Base-by-base conservation (phyloP, 768 basidiomycete species). In the Leccinum variicolor region DNA sequence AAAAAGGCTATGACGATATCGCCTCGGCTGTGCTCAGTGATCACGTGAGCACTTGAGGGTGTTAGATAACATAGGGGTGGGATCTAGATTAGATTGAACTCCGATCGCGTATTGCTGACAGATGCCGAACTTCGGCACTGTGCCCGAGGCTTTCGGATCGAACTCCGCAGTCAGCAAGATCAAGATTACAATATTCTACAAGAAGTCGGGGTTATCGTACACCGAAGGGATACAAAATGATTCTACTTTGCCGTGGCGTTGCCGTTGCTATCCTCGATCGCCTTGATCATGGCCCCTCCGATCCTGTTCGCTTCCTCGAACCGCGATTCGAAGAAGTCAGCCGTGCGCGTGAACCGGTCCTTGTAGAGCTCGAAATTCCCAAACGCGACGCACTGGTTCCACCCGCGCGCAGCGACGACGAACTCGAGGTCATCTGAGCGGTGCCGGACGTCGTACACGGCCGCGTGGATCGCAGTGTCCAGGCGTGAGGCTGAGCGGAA, bases 361-460 rank as follows among this genome's bases (percentile, higher is more conserved):
- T 81, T 77, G 77, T 98, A 99, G 54, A 93, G 75, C 61, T 96
- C 92, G 72, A 98, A 97, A 73, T 81, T 87, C 13, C 93, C 93
- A 74, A 96, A 96, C 39, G 83, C 86, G 45, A 98, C 91, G 69
- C 92, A 94, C 74, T 98, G 92, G 65, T 91, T 94, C 96, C 96
- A 99, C 3, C 94, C 94, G 29, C 94, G 78, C 0, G 94, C 93
- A 0, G 94, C 95, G 23, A 98, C 77, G 21, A 94, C 88, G 66
- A 98, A 99, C 73, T 98, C 96, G 19, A 94, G 77, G 71, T 99
- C 96, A 62, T 99, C 91, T 1, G 86, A 81, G 8, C 95, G 79
- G 67, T 95, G 90, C 67, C 89, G 84, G 4, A 82, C 82, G 64
- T 96, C 90, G 57, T 83, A 73, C 33, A 94, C 68, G 0, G 88